These are phyloP conservation scores for Cercospora janseana DNA, from an alignment of 2,329 filamentous ascomycete species.

Conservation along the genomic window DNA sequence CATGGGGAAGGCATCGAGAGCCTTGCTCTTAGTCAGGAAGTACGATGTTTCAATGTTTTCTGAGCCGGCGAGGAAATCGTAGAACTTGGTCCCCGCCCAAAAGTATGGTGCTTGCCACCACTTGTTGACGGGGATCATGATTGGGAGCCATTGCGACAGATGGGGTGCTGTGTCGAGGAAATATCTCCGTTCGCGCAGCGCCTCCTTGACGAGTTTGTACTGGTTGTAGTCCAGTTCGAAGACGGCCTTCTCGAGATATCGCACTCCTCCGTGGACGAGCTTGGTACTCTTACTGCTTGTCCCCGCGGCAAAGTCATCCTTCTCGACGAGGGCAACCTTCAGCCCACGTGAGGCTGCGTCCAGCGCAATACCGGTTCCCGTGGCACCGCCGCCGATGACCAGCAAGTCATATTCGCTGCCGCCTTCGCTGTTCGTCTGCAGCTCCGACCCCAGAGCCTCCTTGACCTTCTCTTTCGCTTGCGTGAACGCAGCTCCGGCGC, in stretches of 20 bases:
- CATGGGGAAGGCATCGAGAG: conserved; percentile 85
- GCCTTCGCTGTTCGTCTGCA: conserved; percentile 29
- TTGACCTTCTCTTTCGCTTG: conserved; percentile 48
- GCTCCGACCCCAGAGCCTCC: conserved; percentile 37
- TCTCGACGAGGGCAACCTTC: conserved; percentile 76
- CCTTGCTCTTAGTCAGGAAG: conserved; percentile 82
- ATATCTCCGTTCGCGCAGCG: conserved; percentile 76
- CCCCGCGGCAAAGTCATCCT: conserved; percentile 78
- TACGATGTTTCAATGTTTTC: conserved; percentile 89
- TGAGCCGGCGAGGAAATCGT: conserved; percentile 79
- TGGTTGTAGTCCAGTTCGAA: conserved; percentile 83
- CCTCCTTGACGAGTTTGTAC: conserved; percentile 74
- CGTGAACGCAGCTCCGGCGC: conserved; percentile 46
- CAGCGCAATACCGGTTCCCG: conserved; percentile 75
- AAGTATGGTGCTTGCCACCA: conserved; percentile 84
- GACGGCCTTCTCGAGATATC: conserved; percentile 82
- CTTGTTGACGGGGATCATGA: conserved; percentile 76
- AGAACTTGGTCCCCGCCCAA: conserved; percentile 75
- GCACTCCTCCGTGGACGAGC: conserved; percentile 78
- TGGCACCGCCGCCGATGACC: conserved; percentile 76
- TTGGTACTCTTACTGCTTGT: conserved; percentile 88
- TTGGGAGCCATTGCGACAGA: conserved; percentile 75
- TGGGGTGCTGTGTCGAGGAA: conserved; percentile 82
- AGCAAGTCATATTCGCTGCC: conserved; percentile 67
- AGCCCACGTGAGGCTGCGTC: conserved; percentile 76